phyloP scores from a whole-genome alignment of 371 early-diverging fungal genomes.

The Massospora cicadina region DNA sequence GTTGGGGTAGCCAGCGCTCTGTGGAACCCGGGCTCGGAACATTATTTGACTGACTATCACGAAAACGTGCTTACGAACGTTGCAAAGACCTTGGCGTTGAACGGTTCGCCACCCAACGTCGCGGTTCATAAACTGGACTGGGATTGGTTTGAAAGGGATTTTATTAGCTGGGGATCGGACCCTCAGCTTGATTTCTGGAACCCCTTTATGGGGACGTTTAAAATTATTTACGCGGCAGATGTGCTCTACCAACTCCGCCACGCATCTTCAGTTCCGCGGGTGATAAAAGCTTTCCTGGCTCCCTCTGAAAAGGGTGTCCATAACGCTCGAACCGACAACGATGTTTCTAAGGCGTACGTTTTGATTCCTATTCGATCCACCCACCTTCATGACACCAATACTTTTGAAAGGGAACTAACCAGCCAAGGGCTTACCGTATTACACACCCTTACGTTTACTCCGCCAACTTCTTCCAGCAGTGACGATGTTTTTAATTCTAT shows the following conservation, averaged over 20 bases:
- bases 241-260: slow-evolving; percentile 8
- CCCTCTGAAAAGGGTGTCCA: background rate
- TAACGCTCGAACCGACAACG: background rate
- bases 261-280: slow-evolving; percentile 4
- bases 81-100: background rate
- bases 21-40: background rate
- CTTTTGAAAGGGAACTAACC: slow-evolving; percentile 1
- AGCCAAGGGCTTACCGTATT: background rate
- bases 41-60: slow-evolving; percentile 6
- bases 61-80: background rate
- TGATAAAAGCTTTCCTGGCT: background rate
- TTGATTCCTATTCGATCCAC: slow-evolving; percentile 2
- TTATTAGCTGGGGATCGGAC: background rate
- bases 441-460: background rate
- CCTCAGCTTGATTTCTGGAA: background rate
- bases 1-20: background rate
- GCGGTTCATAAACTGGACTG: background rate
- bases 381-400: slow-evolving; percentile 6
- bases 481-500: background rate
- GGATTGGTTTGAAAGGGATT: slow-evolving; percentile 3
- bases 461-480: background rate
- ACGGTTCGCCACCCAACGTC: background rate
- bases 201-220: background rate
- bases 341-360: background rate
- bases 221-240: slow-evolving; percentile 2